Evolutionary conservation across 176 grass and related monocot genomes (phyloP).

Genomic region (Ampelocalamus luodianensis): DNA sequence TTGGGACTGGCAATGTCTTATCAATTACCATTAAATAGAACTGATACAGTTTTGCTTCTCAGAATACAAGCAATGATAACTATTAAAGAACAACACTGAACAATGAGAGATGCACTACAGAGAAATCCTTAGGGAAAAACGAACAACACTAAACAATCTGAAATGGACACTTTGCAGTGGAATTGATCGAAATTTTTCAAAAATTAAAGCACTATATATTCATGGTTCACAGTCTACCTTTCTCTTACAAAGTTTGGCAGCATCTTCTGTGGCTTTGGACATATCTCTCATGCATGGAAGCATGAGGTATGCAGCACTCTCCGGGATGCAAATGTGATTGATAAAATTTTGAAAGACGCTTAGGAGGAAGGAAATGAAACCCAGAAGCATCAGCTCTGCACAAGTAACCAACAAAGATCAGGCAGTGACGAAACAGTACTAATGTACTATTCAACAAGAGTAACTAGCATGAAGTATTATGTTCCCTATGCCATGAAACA

Average conservation of each 20-base stretch:
- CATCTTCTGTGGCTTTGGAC: conserved; percentile 35
- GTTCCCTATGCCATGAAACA: background rate
- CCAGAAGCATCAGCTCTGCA: conserved; percentile 80
- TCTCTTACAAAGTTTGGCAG: conserved; percentile 42
- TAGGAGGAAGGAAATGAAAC: conserved; percentile 78
- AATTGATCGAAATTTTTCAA: background rate
- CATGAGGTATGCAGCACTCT: conserved; percentile 45
- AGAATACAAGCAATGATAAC: background rate
- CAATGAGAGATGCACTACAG: background rate
- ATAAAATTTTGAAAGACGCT: conserved; percentile 63
- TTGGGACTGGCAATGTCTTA: background rate
- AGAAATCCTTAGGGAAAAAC: background rate
- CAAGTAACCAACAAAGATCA: conserved; percentile 11
- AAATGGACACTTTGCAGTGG: background rate
- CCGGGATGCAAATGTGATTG: conserved; percentile 57
- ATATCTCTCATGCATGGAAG: conserved; percentile 56
- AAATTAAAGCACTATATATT: background rate
- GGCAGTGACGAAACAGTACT: background rate
- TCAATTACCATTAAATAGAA: conserved; percentile 1
- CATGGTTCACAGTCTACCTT: conserved; percentile 30
- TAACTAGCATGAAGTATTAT: conserved; percentile 14
- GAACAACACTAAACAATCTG: background rate
- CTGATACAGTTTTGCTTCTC: background rate
- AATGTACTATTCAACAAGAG: background rate
- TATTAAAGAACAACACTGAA: background rate